Evolutionary conservation across 2,329 filamentous ascomycete genomes (phyloP).

Genomic region (Aspergillus eucalypticola): DNA sequence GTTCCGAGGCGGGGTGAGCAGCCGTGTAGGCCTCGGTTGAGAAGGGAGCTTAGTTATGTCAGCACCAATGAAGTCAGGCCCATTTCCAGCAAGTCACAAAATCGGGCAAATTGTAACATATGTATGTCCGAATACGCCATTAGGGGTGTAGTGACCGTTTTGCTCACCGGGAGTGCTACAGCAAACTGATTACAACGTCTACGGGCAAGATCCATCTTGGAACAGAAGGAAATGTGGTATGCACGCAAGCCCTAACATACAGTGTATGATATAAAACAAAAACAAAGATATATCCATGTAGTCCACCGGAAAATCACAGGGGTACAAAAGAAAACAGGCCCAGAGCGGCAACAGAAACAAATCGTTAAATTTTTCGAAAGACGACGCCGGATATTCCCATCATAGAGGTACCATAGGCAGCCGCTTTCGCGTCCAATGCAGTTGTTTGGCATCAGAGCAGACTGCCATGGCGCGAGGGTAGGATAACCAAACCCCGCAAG

Average conservation of each 20-base stretch:
- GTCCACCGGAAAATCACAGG: slow-evolving; percentile 35
- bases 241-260: slow-evolving; percentile 42
- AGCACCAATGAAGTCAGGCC: neutral
- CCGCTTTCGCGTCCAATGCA: slow-evolving; percentile 15
- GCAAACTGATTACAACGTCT: neutral
- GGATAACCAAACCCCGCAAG: neutral
- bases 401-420: slow-evolving; percentile 30
- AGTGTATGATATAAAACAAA: slow-evolving; percentile 34
- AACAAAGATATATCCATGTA: slow-evolving; percentile 45
- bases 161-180: neutral
- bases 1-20: slow-evolving; percentile 7
- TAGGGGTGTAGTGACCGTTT: neutral
- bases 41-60: slow-evolving; percentile 5
- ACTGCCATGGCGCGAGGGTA: neutral
- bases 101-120: neutral
- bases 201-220: neutral
- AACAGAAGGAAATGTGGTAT: slow-evolving; percentile 37
- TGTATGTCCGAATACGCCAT: neutral
- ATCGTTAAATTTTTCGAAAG: slow-evolving; percentile 38
- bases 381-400: slow-evolving; percentile 35
- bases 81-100: neutral
- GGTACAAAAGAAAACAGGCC: slow-evolving; percentile 23
- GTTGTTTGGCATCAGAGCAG: slow-evolving; percentile 13
- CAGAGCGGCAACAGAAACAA: slow-evolving; percentile 32
- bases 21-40: neutral